Percentiles rank a stretch among this genome's conserved stretches.
These are phyloP conservation scores for Boletus subparvulus DNA, from an alignment of 768 basidiomycete genomes.

Conservation along the genomic window DNA sequence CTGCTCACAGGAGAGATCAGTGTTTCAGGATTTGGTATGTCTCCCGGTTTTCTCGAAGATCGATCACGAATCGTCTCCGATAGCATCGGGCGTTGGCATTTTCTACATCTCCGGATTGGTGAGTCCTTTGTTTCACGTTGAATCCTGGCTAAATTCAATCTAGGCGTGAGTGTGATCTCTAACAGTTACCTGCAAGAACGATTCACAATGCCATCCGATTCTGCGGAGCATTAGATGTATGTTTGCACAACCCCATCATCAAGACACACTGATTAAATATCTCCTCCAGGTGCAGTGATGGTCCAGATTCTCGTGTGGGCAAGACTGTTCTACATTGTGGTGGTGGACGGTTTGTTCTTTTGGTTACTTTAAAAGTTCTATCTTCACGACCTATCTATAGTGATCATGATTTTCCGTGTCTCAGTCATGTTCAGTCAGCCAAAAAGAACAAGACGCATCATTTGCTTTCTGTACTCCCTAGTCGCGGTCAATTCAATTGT, in stretches of 20 bases:
- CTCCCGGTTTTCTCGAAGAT: neutral
- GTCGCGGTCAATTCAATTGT: neutral
- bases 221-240: conserved; percentile 2
- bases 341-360: conserved; percentile 5
- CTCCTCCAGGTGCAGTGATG: neutral
- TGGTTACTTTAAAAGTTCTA: too few relatives aligned
- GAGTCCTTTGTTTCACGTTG: neutral
- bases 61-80: neutral
- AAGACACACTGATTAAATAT: neutral
- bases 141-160: neutral
- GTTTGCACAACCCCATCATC: neutral
- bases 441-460: neutral
- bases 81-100: neutral
- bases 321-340: neutral
- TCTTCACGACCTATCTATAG: neutral
- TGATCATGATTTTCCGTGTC: conserved; percentile 16
- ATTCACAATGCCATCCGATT: neutral
- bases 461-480: conserved; percentile 1
- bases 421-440: conserved; percentile 15
- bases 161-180: conserved; percentile 6
- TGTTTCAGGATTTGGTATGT: neutral
- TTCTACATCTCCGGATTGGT: neutral
- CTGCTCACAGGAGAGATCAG: conserved; percentile 1
- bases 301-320: neutral
- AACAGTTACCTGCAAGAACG: too few relatives aligned